phyloP scores from a whole-genome alignment of 1,139 yeast species.

The Eremothecium sinecaudum region DNA sequence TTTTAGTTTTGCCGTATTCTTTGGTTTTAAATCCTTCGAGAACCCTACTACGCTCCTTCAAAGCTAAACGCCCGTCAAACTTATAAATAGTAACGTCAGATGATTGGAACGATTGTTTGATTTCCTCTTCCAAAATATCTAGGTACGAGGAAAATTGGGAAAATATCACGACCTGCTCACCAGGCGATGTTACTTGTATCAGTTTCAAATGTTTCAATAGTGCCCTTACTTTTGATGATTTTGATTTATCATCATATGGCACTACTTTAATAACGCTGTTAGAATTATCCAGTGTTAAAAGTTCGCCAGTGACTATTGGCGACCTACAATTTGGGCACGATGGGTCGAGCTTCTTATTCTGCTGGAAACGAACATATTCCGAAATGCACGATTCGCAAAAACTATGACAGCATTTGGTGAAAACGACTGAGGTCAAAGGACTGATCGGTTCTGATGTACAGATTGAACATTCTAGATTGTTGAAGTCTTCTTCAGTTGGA shows the following conservation, averaged over 20 bases:
- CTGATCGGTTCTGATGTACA: conserved; percentile 62
- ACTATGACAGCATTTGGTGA: conserved; percentile 75
- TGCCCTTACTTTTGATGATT: conserved; percentile 71
- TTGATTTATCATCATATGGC: conserved; percentile 23
- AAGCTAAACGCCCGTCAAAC: conserved; percentile 72
- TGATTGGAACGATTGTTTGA: conserved; percentile 26
- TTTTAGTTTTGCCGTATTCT: conserved; percentile 36
- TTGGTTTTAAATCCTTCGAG: conserved; percentile 45
- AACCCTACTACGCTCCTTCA: conserved; percentile 57
- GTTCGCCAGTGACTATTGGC: conserved; percentile 14
- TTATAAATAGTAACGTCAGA: conserved; percentile 34
- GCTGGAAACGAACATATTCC: conserved; percentile 49
- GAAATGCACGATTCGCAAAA: conserved; percentile 69
- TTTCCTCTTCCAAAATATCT: conserved; percentile 61
- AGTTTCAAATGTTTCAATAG: conserved; percentile 49
- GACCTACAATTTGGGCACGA: conserved; percentile 53
- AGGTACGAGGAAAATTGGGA: conserved; percentile 84
- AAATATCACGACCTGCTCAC: conserved; percentile 75
- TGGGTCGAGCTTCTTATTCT: conserved; percentile 20
- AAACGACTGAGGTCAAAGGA: conserved; percentile 43
- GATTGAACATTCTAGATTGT: conserved; percentile 69
- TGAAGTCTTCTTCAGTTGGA: conserved; percentile 30
- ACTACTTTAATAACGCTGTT: conserved; percentile 8
- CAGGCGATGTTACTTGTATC: conserved; percentile 46
- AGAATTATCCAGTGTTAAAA: conserved; percentile 18